A percentile compares a stretch with the other conserved stretches of the same genome.
Evolutionary conservation across 2,329 filamentous ascomycete genomes (phyloP).

Genomic region (Aspergillus pseudoglaucus): DNA sequence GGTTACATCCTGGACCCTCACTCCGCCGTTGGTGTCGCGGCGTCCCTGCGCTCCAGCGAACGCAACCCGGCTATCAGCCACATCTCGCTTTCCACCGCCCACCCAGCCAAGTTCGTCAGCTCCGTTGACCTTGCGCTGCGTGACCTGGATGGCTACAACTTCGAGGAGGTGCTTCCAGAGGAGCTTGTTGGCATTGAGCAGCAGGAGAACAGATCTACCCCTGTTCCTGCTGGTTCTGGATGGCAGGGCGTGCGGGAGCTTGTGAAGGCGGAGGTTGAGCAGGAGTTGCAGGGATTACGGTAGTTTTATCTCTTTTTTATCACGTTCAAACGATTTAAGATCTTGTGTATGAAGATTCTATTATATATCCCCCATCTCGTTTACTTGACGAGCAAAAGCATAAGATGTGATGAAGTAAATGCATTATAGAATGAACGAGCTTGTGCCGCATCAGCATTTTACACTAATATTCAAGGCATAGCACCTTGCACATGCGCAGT

Average conservation of each 20-base stretch:
- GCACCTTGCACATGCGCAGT: too few species aligned
- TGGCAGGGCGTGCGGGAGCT: constrained; percentile 71
- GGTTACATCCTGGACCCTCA: constrained; percentile 90
- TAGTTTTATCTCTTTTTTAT: constrained; percentile 6
- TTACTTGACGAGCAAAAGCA: neutral
- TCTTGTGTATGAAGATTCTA: neutral
- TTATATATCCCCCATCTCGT: neutral
- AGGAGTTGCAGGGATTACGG: constrained; percentile 26
- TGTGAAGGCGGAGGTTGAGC: constrained; percentile 64
- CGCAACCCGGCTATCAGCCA: constrained; percentile 53
- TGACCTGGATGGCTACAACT: constrained; percentile 65
- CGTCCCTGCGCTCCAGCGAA: constrained; percentile 62
- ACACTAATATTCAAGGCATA: neutral
- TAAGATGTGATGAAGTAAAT: neutral
- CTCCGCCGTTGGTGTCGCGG: constrained; percentile 77
- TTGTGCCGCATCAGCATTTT: neutral
- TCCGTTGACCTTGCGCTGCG: constrained; percentile 76
- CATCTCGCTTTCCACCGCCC: constrained; percentile 84
- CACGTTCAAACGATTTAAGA: neutral
- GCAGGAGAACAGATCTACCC: constrained; percentile 66
- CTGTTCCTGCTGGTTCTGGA: constrained; percentile 56
- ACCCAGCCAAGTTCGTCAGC: constrained; percentile 88
- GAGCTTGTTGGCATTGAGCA: constrained; percentile 76
- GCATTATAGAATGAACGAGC: neutral
- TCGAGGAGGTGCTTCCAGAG: constrained; percentile 68